Evolutionary conservation across 2,329 filamentous ascomycete species (phyloP).

Genomic region (Beauveria rudraprayagi): DNA sequence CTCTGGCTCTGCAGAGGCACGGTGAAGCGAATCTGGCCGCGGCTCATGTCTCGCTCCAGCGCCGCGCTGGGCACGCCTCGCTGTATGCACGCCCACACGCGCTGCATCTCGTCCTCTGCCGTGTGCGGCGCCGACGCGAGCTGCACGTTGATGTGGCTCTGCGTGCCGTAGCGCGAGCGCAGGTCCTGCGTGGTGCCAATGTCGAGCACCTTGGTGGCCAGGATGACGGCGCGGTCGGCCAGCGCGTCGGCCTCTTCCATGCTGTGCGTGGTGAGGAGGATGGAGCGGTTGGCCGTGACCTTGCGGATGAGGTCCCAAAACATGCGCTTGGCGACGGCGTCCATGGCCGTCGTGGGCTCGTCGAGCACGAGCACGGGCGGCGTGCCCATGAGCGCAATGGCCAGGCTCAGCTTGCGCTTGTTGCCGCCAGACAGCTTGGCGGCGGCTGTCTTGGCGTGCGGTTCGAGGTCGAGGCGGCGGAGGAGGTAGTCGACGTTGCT

Average conservation of each 20-base stretch:
- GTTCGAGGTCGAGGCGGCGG: slow-evolving; percentile 60
- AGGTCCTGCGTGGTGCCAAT: slow-evolving; percentile 52
- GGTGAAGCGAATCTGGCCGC: slow-evolving; percentile 50
- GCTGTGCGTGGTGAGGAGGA: slow-evolving; percentile 77
- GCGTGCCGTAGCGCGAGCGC: slow-evolving; percentile 50
- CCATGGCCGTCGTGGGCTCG: slow-evolving; percentile 76
- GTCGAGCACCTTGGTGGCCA: slow-evolving; percentile 41
- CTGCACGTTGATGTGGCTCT: slow-evolving; percentile 56
- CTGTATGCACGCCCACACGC: slow-evolving; percentile 47
- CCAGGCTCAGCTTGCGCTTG: slow-evolving; percentile 75
- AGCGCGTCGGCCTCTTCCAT: slow-evolving; percentile 90
- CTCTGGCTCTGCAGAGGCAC: slow-evolving; percentile 1
- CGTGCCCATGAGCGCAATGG: slow-evolving; percentile 81
- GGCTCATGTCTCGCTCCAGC: slow-evolving; percentile 50
- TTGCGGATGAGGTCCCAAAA: slow-evolving; percentile 73
- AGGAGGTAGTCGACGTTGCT: slow-evolving; percentile 68
- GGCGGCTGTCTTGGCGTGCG: slow-evolving; percentile 63
- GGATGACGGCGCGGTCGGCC: slow-evolving; percentile 52
- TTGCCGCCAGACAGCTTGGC: slow-evolving; percentile 75
- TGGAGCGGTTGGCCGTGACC: slow-evolving; percentile 60
- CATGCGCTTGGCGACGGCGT: slow-evolving; percentile 75
- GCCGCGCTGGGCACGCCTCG: slow-evolving; percentile 42
- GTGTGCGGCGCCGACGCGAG: slow-evolving; percentile 51
- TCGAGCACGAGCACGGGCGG: slow-evolving; percentile 75
- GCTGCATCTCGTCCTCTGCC: slow-evolving; percentile 44